These are phyloP conservation scores for Saccharomyces paradoxus DNA, from an alignment of 805 yeast genomes.

Conservation along the genomic window DNA sequence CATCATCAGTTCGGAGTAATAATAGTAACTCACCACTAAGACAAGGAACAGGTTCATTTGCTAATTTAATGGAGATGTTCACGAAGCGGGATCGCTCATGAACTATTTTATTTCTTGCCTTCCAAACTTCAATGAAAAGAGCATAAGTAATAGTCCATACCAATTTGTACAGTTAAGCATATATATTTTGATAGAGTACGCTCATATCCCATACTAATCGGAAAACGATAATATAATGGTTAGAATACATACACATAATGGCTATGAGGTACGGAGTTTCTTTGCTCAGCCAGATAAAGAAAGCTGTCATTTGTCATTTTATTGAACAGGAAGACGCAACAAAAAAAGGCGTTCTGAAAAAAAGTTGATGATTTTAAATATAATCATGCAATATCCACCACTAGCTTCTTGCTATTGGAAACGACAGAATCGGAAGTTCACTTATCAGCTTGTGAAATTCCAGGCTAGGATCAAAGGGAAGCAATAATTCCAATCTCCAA, in stretches of 20 bases:
- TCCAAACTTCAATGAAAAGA: background rate
- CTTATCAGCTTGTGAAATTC: too few species aligned
- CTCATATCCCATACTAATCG: background rate
- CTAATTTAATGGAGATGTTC: conserved; percentile 3
- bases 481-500: too few species aligned
- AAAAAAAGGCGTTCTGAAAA: too few species aligned
- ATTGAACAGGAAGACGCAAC: too few species aligned
- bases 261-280: background rate
- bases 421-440: too few species aligned
- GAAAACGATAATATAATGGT: background rate
- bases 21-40: background rate
- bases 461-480: too few species aligned
- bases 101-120: background rate
- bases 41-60: conserved; percentile 9
- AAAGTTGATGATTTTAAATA: too few species aligned
- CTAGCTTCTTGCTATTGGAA: too few species aligned
- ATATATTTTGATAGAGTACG: background rate
- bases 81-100: conserved; percentile 1
- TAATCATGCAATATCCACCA: too few species aligned
- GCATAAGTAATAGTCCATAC: background rate
- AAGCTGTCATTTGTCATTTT: too few species aligned
- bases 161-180: background rate
- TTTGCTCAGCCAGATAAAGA: background rate
- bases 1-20: background rate
- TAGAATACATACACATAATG: background rate